Conservation (phyloP, 345 rosid species). For the Salix suchowensis region DNA sequence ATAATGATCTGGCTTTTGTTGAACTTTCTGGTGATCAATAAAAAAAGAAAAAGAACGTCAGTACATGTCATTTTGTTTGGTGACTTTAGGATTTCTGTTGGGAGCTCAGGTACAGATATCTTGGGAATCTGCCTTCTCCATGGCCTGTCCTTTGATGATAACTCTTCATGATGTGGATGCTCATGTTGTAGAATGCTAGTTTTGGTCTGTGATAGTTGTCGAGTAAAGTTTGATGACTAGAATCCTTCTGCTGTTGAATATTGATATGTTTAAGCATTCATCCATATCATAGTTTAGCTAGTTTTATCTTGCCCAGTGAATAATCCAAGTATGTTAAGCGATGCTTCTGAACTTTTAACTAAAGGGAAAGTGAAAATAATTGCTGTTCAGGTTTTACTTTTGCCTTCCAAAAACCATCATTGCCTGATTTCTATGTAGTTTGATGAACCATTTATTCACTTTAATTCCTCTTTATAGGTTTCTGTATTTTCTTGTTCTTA, state of each 20-base stretch:
- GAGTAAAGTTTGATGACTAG: constrained; percentile 33
- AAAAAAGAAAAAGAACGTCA: background rate
- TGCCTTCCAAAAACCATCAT: background rate
- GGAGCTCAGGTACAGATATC: constrained; percentile 57
- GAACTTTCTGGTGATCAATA: background rate
- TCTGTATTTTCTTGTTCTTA: constrained; percentile 3
- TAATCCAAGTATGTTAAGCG: background rate
- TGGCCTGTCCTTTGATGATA: constrained; percentile 65
- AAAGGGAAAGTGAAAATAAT: background rate
- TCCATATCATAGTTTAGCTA: background rate
- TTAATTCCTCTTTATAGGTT: background rate
- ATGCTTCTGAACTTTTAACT: background rate
- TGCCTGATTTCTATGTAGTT: background rate
- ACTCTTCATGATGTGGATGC: constrained; percentile 81
- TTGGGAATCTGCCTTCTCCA: constrained; percentile 75
- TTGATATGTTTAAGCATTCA: background rate
- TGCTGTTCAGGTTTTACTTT: background rate
- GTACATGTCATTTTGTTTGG: too few species aligned
- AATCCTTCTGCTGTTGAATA: background rate
- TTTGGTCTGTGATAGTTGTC: constrained; percentile 72
- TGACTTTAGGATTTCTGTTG: constrained; percentile 73
- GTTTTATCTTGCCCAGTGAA: background rate
- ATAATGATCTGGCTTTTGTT: background rate
- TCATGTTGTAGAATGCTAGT: constrained; percentile 82
- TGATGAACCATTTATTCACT: background rate